Percentiles rank a stretch among this genome's conserved stretches.
phyloP scores from a whole-genome alignment of 768 basidiomycete genomes.

The Lentinus brumalis region DNA sequence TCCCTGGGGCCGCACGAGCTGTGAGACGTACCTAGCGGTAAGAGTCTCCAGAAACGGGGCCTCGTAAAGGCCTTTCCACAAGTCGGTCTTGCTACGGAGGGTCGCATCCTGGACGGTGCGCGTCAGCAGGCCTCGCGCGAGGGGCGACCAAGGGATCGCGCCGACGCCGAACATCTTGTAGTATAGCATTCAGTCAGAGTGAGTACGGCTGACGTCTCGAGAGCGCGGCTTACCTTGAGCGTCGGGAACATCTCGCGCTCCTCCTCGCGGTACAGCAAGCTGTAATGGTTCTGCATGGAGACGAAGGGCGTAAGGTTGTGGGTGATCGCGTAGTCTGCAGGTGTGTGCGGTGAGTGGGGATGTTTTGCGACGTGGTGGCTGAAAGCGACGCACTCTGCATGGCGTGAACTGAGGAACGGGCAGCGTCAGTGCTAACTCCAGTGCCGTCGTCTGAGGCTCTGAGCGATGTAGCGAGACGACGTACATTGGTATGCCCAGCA shows the following conservation, averaged over 20 bases:
- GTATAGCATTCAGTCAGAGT: slow-evolving; percentile 27
- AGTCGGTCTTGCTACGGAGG: slow-evolving; percentile 17
- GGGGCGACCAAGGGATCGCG: slow-evolving; percentile 41
- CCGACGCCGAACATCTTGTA: too few relatives aligned
- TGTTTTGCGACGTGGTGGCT: too few relatives aligned
- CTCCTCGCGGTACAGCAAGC: slow-evolving; percentile 59
- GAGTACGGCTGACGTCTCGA: too few relatives aligned
- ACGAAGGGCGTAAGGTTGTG: slow-evolving; percentile 53
- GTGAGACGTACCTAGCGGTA: too few relatives aligned
- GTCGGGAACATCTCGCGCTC: slow-evolving; percentile 60
- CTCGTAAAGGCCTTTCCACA: too few relatives aligned
- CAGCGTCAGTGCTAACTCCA: too few relatives aligned
- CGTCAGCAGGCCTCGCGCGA: slow-evolving; percentile 36
- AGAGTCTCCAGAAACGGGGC: too few relatives aligned
- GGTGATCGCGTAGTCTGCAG: slow-evolving; percentile 41
- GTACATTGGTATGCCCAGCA: slow-evolving; percentile 39
- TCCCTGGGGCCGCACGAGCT: too few relatives aligned
- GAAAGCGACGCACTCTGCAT: slow-evolving; percentile 37
- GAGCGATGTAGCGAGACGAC: slow-evolving; percentile 1
- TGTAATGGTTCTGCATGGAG: slow-evolving; percentile 66
- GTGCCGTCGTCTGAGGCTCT: too few relatives aligned
- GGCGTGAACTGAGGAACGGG: slow-evolving; percentile 32
- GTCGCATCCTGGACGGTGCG: slow-evolving; percentile 27
- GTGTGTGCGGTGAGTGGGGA: too few relatives aligned
- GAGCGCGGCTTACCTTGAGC: slow-evolving; percentile 28